Base-by-base conservation (phyloP, 192 early-diverging fungal species). In the Chytriomyces sp. region DNA sequence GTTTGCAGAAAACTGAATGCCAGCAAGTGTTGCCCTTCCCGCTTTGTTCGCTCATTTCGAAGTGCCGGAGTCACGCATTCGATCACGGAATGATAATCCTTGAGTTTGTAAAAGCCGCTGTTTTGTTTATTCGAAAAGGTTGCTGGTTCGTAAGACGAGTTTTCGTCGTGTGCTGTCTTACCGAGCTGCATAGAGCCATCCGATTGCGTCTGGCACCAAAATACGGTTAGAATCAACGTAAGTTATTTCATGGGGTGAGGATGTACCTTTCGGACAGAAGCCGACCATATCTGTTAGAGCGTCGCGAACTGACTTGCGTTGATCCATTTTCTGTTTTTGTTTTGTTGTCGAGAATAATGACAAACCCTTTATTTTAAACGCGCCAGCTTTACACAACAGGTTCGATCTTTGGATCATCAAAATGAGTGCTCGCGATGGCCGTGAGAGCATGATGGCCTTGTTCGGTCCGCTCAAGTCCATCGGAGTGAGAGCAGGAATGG, bases 121-220 rank as follows among this genome's bases (percentile, higher is more conserved):
- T 43, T 72, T 62, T 64, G 18, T 13, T 64, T 11, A 13, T 23
- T 57, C 16, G 13, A n/a, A 20, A n/a, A n/a, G 0, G 53, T 13
- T 57, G 53, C 16, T 57, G 13, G 53, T 57, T 13, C 53, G 53
- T 57, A n/a, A 20, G 20, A 20, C 20, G 13, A 20, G 53, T 13
- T 57, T n/a, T 57, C 53, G 13, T 20, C 53, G 13, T 4, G 53
- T 57, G 53, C 53, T 57, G 20, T 57, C 53, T 23, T 53, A 75
- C 46, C 89, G 80, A 0, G 89, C 89, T 6, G 87, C 87, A 61
- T 90, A 90, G 46, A 90, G 82, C 89, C 89, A 90, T 50, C 86
- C 86, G 59, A 90, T 77, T 7, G 87, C 84, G 76, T 90, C 89
- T 90, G 26, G 1, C 5, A 7, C 0, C 18, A 43, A 35, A 26